A percentile compares a stretch with the other conserved stretches of the same genome.
These are phyloP conservation scores for Termitomyces eurrhizus DNA, from an alignment of 768 basidiomycete species.

Conservation along the genomic window DNA sequence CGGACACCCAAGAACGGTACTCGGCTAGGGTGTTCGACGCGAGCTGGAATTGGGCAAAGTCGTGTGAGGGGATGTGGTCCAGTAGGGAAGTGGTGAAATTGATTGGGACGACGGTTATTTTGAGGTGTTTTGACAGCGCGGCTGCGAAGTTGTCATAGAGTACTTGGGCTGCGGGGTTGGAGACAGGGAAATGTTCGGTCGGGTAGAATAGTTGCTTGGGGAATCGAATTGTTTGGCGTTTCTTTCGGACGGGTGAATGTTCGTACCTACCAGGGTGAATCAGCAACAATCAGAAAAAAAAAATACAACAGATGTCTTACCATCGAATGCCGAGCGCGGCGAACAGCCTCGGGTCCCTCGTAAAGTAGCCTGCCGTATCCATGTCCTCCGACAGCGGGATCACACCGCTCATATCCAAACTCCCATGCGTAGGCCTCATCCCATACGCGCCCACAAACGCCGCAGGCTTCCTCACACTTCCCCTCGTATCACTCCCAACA, in stretches of 20 bases:
- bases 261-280: slow-evolving; percentile 23
- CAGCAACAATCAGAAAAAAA: neutral
- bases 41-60: slow-evolving; percentile 25
- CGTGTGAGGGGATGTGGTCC: slow-evolving; percentile 26
- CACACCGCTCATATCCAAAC: slow-evolving; percentile 28
- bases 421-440: slow-evolving; percentile 30
- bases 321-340: slow-evolving; percentile 24
- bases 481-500: slow-evolving; percentile 36
- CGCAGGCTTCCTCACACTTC: slow-evolving; percentile 37
- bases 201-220: slow-evolving; percentile 30
- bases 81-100: slow-evolving; percentile 27
- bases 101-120: slow-evolving; percentile 21
- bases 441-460: slow-evolving; percentile 35
- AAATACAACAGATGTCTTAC: slow-evolving; percentile 17
- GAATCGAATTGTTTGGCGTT: slow-evolving; percentile 21
- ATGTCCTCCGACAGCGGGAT: slow-evolving; percentile 35
- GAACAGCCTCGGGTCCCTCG: slow-evolving; percentile 29
- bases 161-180: slow-evolving; percentile 26
- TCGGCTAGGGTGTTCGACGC: slow-evolving; percentile 31
- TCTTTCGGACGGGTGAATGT: slow-evolving; percentile 24
- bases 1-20: slow-evolving; percentile 31
- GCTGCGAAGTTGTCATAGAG: slow-evolving; percentile 27
- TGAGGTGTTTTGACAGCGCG: slow-evolving; percentile 22
- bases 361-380: slow-evolving; percentile 36
- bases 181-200: slow-evolving; percentile 31